Conservation (phyloP, 2,329 filamentous ascomycete species). For the Alternaria ventricosa region DNA sequence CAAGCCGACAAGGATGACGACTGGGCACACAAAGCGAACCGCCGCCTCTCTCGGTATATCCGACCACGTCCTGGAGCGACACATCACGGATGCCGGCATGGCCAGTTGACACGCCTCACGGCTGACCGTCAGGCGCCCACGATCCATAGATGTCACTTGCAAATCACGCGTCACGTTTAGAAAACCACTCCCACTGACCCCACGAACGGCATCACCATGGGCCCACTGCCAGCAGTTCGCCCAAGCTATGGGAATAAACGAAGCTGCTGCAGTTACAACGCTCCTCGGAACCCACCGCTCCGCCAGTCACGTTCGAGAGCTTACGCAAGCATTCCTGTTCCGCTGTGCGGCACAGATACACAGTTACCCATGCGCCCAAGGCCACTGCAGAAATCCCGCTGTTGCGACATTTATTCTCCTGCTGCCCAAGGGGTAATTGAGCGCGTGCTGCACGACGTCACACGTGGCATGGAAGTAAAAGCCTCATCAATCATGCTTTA, state of each 20-base stretch:
- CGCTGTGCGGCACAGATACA: background rate
- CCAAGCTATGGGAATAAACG: background rate
- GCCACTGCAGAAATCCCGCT: background rate
- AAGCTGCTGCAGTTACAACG: background rate
- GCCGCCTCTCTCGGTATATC: background rate
- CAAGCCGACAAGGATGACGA: constrained; percentile 18
- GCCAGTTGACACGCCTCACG: background rate
- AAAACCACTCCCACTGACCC: constrained; percentile 4
- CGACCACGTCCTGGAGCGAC: background rate
- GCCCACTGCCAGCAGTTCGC: constrained; percentile 7
- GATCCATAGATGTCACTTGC: background rate
- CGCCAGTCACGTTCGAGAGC: background rate
- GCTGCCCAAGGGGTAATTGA: constrained; percentile 7
- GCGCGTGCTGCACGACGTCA: background rate
- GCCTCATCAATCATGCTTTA: background rate
- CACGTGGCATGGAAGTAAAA: background rate
- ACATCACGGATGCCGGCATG: background rate
- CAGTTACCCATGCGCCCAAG: background rate
- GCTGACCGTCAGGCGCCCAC: background rate
- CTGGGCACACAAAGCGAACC: constrained; percentile 10
- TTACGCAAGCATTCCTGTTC: background rate
- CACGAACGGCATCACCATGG: constrained; percentile 18
- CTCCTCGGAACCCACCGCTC: constrained; percentile 2
- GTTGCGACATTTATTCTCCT: constrained; percentile 1
- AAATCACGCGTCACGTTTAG: background rate